Base-by-base conservation (phyloP, 1,284 basidiomycete genomes). In the Neonothopanus nambi region DNA sequence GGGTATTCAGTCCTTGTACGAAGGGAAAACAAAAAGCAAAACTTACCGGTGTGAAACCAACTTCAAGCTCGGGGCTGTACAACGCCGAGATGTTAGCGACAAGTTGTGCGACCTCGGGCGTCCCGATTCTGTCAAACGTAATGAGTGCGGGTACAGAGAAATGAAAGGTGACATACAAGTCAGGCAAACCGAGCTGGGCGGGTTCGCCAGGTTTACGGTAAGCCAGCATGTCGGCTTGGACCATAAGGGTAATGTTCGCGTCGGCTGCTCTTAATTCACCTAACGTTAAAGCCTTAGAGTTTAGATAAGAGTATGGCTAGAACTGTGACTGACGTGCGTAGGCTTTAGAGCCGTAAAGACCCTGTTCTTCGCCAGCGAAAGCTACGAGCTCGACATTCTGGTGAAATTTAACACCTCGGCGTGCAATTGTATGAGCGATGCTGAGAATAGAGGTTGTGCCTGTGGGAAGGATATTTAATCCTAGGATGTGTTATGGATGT, bases 201-300 rank as follows among this genome's bases (percentile, higher is more conserved):
- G 90, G 87, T 70, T 95, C 93, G 37, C 77, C 80, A 12, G 77
- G 81, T 28, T 75, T 82, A 54, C 82, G 89, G 66, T 93, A 94
- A 0, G 81, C 93, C 43, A 91, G 77, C 92, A 95, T 95, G 63
- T 95, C 93, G 1, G 89, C 89, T 67, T 95, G 93, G 52, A 95
- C 77, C 80, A 94, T 90, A 37, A 94, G 68, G 2, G 86, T 83
- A 43, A 95, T 73, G 59, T 91, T 87, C 17, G 83, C 84, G 56
- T 81, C 73, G 21, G 69, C 68, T 39, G 70, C 69, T 50, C 80
- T 75, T 63, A 90, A 61, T 64, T 87, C 77, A 21, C 68, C 87
- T 87, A 60, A 9, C 13, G 9, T 8, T 23, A 40, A 13, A 23
- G n/a, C 40, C 20, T 48, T 17, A n/a, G n/a, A n/a, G 9, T 43